Base-by-base conservation (phyloP, 164 flowering plant species). In the Magnolia officinalis region DNA sequence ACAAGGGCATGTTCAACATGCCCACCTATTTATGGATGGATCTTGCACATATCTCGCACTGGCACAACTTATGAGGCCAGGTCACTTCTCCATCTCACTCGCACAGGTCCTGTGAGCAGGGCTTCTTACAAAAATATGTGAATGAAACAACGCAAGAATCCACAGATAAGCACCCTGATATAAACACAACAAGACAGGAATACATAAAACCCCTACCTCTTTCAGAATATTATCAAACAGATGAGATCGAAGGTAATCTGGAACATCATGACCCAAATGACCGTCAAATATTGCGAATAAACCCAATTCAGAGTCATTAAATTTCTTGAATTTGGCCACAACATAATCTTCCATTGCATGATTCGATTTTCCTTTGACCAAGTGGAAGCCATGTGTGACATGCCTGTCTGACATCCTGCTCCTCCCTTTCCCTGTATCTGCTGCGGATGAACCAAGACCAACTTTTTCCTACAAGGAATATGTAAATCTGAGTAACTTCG, bases 241-340 rank as follows among this genome's bases (percentile, higher is more conserved):
- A 87, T 94, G 88, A 10, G 90, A 72, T 52, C 80, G 79, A 80
- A 96, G 73, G 70, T 94, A 93, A 72, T 90, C 87, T 63, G 99
- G 96, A 76, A 96, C 84, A 31, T 84, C 88, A 72, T 87, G 89
- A 81, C 99, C 91, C 69, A 90, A 76, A 84, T 94, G 99, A 59
- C 99, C 99, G 83, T 96, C 99, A 81, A 87, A 94, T 78, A 96
- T 91, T n/a, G 98, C 98, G 79, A 91, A 96, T 63, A 94, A 79
- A 18, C 99, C 99, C 72, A 96, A 88, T 82, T 92, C 98, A 29
- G 88, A 81, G 51, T 89, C 92, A 9, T 75, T 84, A 31, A 89
- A 86, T 85, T 92, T 79, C 85, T 85, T 92, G 78, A 90, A 94
- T 76, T 96, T 78, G 7, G 98, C 97, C 82, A 88, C 85, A 76